These are phyloP conservation scores for Pholiota molesta DNA, from an alignment of 768 basidiomycete species.

Conservation along the genomic window DNA sequence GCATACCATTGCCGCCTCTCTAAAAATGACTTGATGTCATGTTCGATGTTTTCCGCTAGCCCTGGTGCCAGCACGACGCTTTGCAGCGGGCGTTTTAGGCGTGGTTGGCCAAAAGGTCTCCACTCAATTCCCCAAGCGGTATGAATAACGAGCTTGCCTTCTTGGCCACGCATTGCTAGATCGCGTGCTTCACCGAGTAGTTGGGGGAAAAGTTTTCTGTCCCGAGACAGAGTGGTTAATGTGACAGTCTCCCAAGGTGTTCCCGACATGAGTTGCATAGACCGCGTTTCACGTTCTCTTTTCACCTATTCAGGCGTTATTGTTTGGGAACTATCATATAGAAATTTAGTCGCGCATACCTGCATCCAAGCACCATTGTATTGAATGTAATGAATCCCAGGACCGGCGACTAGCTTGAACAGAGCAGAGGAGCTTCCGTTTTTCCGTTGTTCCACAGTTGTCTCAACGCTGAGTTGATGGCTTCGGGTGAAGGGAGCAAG, in stretches of 20 bases:
- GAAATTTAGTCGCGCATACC: conserved; percentile 43
- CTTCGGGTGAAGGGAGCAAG: conserved; percentile 63
- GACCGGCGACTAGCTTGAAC: conserved; percentile 95
- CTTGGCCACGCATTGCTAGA: conserved; percentile 81
- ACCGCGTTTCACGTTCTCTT: conserved; percentile 91
- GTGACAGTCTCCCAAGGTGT: conserved; percentile 98
- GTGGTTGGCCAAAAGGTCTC: conserved; percentile 92
- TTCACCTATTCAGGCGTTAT: conserved; percentile 62
- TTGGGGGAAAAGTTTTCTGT: conserved; percentile 76
- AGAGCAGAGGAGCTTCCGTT: conserved; percentile 90
- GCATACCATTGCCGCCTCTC: conserved; percentile 91
- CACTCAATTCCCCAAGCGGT: conserved; percentile 98
- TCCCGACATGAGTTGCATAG: conserved; percentile 90
- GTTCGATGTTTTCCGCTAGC: conserved; percentile 81
- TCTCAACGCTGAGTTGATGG: conserved; percentile 95
- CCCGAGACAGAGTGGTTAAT: conserved; percentile 88
- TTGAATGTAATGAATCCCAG: conserved; percentile 91
- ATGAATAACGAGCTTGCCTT: conserved; percentile 94
- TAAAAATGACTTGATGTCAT: conserved; percentile 83
- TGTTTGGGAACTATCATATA: not conserved
- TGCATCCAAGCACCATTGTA: conserved; percentile 96
- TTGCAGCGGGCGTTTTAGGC: conserved; percentile 80
- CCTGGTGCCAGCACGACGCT: conserved; percentile 89
- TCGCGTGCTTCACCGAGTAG: conserved; percentile 90
- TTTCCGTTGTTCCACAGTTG: conserved; percentile 82